Conservation (phyloP, 257 asterid species). For the Solanum arcanum region DNA sequence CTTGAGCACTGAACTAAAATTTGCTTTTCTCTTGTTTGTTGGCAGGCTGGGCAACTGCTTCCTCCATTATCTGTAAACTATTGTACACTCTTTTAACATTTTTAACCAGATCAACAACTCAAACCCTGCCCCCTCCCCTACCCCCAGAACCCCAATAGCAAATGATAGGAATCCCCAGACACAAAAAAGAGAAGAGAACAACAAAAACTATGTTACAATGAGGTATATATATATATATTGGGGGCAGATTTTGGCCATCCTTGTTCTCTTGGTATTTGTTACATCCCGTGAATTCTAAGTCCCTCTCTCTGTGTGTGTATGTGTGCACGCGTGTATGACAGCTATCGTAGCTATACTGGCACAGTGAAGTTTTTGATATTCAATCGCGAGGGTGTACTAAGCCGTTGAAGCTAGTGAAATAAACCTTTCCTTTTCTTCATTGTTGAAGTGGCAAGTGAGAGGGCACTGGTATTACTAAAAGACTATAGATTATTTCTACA, state of each 20-base stretch:
- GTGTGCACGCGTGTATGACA: neutral
- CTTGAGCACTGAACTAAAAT: neutral
- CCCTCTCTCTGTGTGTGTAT: neutral
- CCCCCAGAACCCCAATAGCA: neutral
- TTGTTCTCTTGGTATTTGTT: neutral
- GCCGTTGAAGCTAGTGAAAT: neutral
- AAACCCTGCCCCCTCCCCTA: neutral
- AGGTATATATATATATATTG: neutral
- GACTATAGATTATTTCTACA: neutral
- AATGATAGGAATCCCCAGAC: neutral
- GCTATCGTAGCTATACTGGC: neutral
- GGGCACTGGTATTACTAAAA: neutral
- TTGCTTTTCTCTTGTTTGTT: neutral
- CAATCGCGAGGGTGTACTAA: neutral
- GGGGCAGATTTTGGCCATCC: neutral
- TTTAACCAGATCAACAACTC: neutral
- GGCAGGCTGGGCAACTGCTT: neutral
- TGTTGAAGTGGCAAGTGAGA: neutral
- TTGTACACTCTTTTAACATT: neutral
- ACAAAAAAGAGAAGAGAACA: neutral
- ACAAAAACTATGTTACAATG: neutral
- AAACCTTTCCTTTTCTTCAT: neutral
- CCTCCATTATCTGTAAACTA: neutral
- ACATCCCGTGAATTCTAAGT: neutral
- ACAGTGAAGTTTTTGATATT: neutral